Percentiles rank a stretch among this genome's conserved stretches.
phyloP scores from a whole-genome alignment of 805 yeast species.

The Starmerella khaoyaiensis region DNA sequence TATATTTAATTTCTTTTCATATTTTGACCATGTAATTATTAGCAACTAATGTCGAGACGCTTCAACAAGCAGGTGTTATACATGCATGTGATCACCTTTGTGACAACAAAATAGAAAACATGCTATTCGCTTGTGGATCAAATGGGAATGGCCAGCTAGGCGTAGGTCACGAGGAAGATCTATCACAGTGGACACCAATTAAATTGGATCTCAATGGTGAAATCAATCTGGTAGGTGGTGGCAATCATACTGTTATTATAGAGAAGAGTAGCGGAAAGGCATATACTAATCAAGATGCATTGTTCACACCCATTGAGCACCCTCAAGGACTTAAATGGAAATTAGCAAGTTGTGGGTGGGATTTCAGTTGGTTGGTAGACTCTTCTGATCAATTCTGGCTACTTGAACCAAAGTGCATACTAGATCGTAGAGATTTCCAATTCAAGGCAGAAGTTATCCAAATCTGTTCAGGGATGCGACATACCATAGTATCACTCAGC shows the following conservation, averaged over 20 bases:
- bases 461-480: conserved; percentile 27
- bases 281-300: conserved; percentile 20
- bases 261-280: conserved; percentile 37
- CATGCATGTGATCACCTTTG: too few relatives aligned
- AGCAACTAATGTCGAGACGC: background rate
- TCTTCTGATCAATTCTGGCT: conserved; percentile 32
- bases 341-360: conserved; percentile 68
- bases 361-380: conserved; percentile 44
- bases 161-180: conserved; percentile 40
- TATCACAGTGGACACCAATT: conserved; percentile 25
- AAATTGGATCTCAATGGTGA: conserved; percentile 6
- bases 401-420: conserved; percentile 20
- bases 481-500: conserved; percentile 23
- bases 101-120: background rate
- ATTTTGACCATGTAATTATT: background rate
- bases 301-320: conserved; percentile 7
- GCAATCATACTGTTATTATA: conserved; percentile 67
- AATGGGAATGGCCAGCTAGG: conserved; percentile 76
- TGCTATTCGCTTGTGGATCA: conserved; percentile 54
- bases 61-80: too few relatives aligned
- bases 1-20: background rate
- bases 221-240: conserved; percentile 50
- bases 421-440: conserved; percentile 11
- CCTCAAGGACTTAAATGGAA: conserved; percentile 29
- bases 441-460: conserved; percentile 12